Conservation (phyloP, 306 rosid genomes). For the Betula pendula region DNA sequence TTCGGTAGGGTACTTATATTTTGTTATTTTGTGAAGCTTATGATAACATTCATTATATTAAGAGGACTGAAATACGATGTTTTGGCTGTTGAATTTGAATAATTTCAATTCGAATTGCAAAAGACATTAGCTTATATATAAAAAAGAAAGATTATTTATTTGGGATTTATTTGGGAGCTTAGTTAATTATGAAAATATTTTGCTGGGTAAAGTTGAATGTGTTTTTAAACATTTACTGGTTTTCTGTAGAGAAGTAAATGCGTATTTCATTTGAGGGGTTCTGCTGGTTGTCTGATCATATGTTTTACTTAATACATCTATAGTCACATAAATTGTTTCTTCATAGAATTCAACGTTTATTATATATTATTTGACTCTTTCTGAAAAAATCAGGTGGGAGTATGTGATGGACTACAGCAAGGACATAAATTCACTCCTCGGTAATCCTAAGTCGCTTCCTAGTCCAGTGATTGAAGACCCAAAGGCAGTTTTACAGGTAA, state of each 20-base stretch:
- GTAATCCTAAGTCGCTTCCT: slow-evolving; percentile 46
- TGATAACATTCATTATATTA: neutral
- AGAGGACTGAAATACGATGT: neutral
- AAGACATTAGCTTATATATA: neutral
- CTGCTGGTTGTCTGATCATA: neutral
- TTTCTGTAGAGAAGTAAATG: neutral
- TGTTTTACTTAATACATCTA: neutral
- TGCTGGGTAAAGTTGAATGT: neutral
- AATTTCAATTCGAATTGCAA: neutral
- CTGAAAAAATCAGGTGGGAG: slow-evolving; percentile 70
- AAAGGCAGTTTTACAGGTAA: slow-evolving; percentile 56
- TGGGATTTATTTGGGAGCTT: neutral
- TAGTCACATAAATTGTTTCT: neutral
- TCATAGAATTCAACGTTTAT: slow-evolving; percentile 1
- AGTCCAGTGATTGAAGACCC: slow-evolving; percentile 63
- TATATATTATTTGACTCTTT: slow-evolving; percentile 15
- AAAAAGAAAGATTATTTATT: neutral
- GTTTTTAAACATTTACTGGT: neutral
- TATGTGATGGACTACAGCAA: slow-evolving; percentile 83
- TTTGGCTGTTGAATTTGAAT: neutral
- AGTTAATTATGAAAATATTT: neutral
- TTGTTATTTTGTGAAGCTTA: neutral
- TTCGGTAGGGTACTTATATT: neutral
- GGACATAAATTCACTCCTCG: slow-evolving; percentile 69
- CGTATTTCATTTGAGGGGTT: neutral